Base-by-base conservation (phyloP, 352 stramenopile genomes). In the Halophytophthora batemanensis region DNA sequence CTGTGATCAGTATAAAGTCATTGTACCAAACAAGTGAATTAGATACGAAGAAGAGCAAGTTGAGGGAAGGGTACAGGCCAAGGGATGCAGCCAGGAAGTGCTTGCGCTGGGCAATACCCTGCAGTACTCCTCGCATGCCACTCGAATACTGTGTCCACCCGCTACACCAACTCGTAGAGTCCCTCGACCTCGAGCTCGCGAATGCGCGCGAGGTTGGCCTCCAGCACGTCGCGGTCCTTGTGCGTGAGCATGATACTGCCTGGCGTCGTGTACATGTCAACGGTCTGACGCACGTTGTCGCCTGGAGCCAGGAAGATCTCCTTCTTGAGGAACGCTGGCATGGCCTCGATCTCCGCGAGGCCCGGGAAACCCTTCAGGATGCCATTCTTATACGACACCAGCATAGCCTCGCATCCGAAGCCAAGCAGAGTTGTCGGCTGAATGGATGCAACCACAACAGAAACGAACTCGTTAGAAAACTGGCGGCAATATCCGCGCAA, bases 241-340 rank as follows among this genome's bases (percentile, higher is more conserved):
- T 98, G 86, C 6, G 96, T 85, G 12, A 98, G 71, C 65, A 98
- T 93, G 50, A 97, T 93, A 76, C 93, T 97, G 35, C 95, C 95
- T 6, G 87, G 88, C 43, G 96, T 97, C 48, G 87, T 97, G 65
- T 95, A 94, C 80, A 98, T 98, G 54, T 98, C 92, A 40, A 97
- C 81, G 3, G 96, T 98, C 53, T 86, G 90, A 50, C 78, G 64
- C 41, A 98, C 71, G 34, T 74, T 65, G 48, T 93, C 83, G 15
- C 91, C 94, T 14, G 82, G 60, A 23, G 82, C 70, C 15, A 96
- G 75, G 40, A 92, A 85, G 56, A 97, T 89, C 64, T 97, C 90
- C 54, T 96, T 82, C 58, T 87, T 90, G 15, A 98, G 61, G 64
- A 98, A 98, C 18, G 90, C 96, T 34, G 87, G 89, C 52, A 98